Percentiles rank a stretch among this genome's conserved stretches.
These are phyloP conservation scores for Mallotus japonicus DNA, from an alignment of 441 rosid species.

Conservation along the genomic window DNA sequence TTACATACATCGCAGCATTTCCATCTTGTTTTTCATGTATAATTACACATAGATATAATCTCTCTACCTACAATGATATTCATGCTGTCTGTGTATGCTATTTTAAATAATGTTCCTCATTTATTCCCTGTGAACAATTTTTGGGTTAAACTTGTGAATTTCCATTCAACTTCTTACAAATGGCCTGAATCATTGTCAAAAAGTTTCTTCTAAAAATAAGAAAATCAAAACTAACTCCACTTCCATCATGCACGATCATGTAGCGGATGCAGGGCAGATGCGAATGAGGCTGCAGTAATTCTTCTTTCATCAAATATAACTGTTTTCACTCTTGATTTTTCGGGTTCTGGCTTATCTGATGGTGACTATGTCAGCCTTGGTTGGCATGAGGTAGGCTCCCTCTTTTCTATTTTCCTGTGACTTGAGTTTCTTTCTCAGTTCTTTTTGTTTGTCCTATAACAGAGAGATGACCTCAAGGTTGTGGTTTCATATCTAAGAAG, in stretches of 20 bases:
- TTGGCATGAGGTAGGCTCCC: slow-evolving; percentile 84
- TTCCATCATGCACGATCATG: slow-evolving; percentile 28
- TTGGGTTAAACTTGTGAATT: not conserved
- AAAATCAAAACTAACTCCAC: slow-evolving; percentile 21
- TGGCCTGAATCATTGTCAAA: not conserved
- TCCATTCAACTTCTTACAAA: not conserved
- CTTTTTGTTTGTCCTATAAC: slow-evolving; percentile 28
- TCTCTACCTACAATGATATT: too few relatives aligned
- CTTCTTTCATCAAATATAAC: slow-evolving; percentile 96
- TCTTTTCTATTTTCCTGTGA: slow-evolving; percentile 12
- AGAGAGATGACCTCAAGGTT: slow-evolving; percentile 90
- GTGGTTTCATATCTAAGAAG: slow-evolving; percentile 78
- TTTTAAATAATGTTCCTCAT: not conserved
- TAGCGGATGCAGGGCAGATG: slow-evolving; percentile 98
- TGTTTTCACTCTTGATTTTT: slow-evolving; percentile 89
- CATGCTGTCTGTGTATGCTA: not conserved
- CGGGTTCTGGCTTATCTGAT: slow-evolving; percentile 95
- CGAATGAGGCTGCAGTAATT: slow-evolving; percentile 96
- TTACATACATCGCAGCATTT: slow-evolving; percentile 1
- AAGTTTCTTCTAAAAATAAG: slow-evolving; percentile 2
- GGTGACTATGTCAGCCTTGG: slow-evolving; percentile 99
- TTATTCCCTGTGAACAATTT: not conserved
- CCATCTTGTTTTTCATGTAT: slow-evolving; percentile 13
- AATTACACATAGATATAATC: not conserved
- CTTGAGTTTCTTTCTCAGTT: slow-evolving; percentile 7